phyloP scores from a whole-genome alignment of 2,329 filamentous ascomycete genomes.

The Coniochaeta prunicola region DNA sequence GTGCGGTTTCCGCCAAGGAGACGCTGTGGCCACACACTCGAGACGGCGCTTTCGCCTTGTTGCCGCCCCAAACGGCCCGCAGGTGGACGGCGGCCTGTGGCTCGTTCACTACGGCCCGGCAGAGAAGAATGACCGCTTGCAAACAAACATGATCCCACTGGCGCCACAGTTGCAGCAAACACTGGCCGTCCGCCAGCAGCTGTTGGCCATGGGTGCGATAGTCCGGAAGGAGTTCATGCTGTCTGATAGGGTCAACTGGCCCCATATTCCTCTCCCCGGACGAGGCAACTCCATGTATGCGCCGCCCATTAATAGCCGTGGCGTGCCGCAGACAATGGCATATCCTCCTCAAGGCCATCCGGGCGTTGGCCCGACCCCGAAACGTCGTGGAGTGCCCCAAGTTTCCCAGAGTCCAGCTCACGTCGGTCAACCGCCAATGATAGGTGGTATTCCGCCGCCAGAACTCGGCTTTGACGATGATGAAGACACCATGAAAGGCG shows the following conservation, averaged over 20 bases:
- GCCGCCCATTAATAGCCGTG: slow-evolving; percentile 33
- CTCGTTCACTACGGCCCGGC: slow-evolving; percentile 83
- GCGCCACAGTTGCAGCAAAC: slow-evolving; percentile 52
- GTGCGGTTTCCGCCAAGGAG: slow-evolving; percentile 70
- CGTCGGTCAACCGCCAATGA: slow-evolving; percentile 21
- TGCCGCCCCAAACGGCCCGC: slow-evolving; percentile 61
- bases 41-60: slow-evolving; percentile 81
- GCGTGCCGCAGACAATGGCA: slow-evolving; percentile 53
- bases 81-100: slow-evolving; percentile 77
- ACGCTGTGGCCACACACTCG: slow-evolving; percentile 67
- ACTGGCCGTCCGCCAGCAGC: slow-evolving; percentile 56
- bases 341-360: slow-evolving; percentile 45
- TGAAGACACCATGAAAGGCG: slow-evolving; percentile 79
- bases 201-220: slow-evolving; percentile 70
- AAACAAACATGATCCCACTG: slow-evolving; percentile 58
- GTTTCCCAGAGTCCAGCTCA: slow-evolving; percentile 4
- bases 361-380: slow-evolving; percentile 43
- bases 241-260: slow-evolving; percentile 84
- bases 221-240: slow-evolving; percentile 92
- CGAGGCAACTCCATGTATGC: slow-evolving; percentile 44
- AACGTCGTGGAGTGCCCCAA: slow-evolving; percentile 30
- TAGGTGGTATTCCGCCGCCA: slow-evolving; percentile 13
- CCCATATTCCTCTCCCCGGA: slow-evolving; percentile 65
- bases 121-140: slow-evolving; percentile 66
- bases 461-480: slow-evolving; percentile 67